Conservation (phyloP, 306 rosid genomes). For the Chamaecrista fasciculata region DNA sequence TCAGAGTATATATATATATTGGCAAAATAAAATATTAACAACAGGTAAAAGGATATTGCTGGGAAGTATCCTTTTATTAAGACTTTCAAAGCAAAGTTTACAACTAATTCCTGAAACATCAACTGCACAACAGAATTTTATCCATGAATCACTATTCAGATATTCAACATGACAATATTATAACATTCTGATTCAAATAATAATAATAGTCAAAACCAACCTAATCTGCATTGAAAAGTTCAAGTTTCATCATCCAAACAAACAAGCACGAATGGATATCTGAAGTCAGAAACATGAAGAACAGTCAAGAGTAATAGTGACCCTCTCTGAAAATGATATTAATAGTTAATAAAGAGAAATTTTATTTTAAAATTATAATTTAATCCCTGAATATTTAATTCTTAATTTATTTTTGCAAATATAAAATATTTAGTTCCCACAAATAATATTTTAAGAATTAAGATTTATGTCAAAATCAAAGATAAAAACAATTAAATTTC, state of each 20-base stretch:
- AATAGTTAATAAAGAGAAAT: too few species aligned
- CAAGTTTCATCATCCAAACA: neutral
- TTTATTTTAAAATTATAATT: too few species aligned
- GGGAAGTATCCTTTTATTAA: neutral
- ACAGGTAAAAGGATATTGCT: neutral
- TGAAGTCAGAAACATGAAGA: constrained; percentile 28
- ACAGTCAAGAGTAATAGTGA: neutral
- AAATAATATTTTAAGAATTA: too few species aligned
- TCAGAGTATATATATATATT: too few species aligned
- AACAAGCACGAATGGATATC: constrained; percentile 19
- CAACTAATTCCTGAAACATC: neutral
- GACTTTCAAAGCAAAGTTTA: neutral
- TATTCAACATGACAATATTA: neutral
- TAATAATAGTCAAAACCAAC: neutral
- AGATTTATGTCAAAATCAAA: too few species aligned
- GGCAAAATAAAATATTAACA: neutral
- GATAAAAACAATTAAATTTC: too few species aligned
- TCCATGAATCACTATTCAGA: neutral
- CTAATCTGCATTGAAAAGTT: neutral
- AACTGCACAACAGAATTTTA: neutral
- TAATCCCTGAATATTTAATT: too few species aligned
- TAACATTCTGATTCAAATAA: neutral
- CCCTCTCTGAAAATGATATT: constrained; percentile 23
- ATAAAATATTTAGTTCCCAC: too few species aligned
- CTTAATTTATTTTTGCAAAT: too few species aligned